A percentile compares a stretch with the other conserved stretches of the same genome.
phyloP scores from a whole-genome alignment of 23 red algal species.

The Cyanidiococcus yangmingshanensis region DNA sequence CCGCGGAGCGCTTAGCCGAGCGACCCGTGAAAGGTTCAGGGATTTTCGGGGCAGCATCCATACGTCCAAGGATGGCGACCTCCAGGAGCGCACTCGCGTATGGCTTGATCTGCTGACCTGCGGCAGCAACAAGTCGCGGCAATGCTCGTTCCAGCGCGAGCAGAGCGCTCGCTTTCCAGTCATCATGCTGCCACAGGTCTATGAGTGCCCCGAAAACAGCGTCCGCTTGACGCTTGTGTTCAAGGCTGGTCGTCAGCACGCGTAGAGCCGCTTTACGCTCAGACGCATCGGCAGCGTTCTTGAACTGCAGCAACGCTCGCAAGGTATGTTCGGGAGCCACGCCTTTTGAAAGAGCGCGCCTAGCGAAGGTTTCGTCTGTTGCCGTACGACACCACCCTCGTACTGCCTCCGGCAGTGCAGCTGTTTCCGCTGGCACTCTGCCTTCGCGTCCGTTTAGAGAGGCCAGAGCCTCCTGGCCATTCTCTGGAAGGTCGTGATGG shows the following conservation, averaged over 20 bases:
- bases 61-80: not conserved
- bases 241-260: not conserved
- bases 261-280: not conserved
- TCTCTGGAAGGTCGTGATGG: not conserved
- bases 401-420: not conserved
- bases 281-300: not conserved
- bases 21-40: not conserved
- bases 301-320: not conserved
- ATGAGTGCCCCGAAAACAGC: not conserved
- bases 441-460: no score
- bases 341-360: not conserved
- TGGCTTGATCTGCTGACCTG: not conserved
- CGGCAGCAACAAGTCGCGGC: not conserved
- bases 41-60: not conserved
- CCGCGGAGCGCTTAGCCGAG: not conserved
- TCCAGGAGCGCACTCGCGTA: not conserved
- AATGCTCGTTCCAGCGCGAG: not conserved
- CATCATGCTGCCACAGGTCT: not conserved
- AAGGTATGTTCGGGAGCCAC: not conserved
- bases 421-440: not conserved
- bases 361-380: not conserved
- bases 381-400: not conserved
- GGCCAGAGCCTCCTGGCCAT: not conserved
- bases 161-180: not conserved
- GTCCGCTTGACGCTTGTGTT: not conserved